These are phyloP conservation scores for Pseudogymnoascus sp. DNA, from an alignment of 2,329 filamentous ascomycete genomes.

Conservation along the genomic window DNA sequence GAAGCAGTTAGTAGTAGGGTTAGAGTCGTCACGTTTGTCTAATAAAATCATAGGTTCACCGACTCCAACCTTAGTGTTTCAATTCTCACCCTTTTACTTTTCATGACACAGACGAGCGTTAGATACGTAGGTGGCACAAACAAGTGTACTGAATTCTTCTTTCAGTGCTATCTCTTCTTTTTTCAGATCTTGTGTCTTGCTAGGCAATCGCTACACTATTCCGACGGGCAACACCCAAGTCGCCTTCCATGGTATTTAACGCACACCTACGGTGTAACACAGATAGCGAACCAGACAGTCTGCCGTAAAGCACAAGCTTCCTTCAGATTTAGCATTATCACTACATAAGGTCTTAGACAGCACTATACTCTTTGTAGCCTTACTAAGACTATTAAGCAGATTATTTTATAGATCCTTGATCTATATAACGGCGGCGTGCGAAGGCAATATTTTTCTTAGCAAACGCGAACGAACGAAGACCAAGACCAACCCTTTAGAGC, in stretches of 20 bases:
- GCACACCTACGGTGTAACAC: not conserved
- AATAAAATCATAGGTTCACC: not conserved
- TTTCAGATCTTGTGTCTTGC: not conserved
- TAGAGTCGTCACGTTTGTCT: not conserved
- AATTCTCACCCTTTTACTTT: not conserved
- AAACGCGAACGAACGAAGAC: not conserved
- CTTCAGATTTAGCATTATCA: not conserved
- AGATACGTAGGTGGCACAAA: not conserved
- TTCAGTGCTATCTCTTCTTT: not conserved
- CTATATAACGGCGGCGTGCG: not conserved
- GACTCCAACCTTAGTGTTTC: not conserved
- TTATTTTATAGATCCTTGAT: not conserved
- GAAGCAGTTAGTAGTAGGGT: not conserved
- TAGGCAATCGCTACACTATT: not conserved
- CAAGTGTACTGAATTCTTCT: not conserved
- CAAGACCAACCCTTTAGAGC: not conserved
- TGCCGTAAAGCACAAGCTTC: not conserved
- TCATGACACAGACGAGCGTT: not conserved
- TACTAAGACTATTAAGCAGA: not conserved
- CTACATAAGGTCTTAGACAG: not conserved
- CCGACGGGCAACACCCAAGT: not conserved
- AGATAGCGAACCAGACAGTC: not conserved
- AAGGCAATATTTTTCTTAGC: not conserved
- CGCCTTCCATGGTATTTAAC: conserved; percentile 1
- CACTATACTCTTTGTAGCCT: not conserved